These are phyloP conservation scores for Aspergillus sclerotioniger DNA, from an alignment of 495 filamentous ascomycete genomes.

Conservation along the genomic window DNA sequence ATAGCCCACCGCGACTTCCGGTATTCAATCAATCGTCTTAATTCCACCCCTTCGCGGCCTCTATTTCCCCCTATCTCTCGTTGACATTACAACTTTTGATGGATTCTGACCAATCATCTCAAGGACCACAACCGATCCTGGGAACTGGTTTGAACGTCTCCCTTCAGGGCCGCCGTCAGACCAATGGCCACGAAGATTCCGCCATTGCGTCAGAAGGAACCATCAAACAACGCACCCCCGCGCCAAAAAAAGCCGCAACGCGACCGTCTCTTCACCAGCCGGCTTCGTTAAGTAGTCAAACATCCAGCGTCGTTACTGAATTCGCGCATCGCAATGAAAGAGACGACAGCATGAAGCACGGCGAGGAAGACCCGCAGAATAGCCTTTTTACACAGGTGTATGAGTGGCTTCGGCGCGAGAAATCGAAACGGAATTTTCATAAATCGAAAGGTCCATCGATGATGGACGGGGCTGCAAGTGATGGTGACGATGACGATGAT, in stretches of 20 bases:
- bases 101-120: conserved; percentile 29
- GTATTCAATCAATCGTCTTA: conserved; percentile 1
- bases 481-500: conserved; percentile 31
- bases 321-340: conserved; percentile 24
- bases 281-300: conserved; percentile 32
- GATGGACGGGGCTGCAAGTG: conserved; percentile 23
- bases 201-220: conserved; percentile 26
- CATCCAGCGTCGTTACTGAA: conserved; percentile 27
- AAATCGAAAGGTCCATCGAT: conserved; percentile 31
- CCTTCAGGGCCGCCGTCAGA: conserved; percentile 24
- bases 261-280: conserved; percentile 25
- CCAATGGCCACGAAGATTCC: conserved; percentile 23
- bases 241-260: conserved; percentile 28
- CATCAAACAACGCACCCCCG: conserved; percentile 27
- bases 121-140: conserved; percentile 30
- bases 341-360: conserved; percentile 23
- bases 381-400: conserved; percentile 66
- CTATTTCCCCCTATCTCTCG: not conserved
- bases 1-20: conserved; percentile 21
- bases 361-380: conserved; percentile 35
- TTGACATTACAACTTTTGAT: conserved; percentile 16
- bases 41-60: conserved; percentile 2
- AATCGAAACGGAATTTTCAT: conserved; percentile 56
- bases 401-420: conserved; percentile 79
- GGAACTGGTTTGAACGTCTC: conserved; percentile 31